These are phyloP conservation scores for Solanum etuberosum DNA, from an alignment of 257 asterid species.

Conservation along the genomic window DNA sequence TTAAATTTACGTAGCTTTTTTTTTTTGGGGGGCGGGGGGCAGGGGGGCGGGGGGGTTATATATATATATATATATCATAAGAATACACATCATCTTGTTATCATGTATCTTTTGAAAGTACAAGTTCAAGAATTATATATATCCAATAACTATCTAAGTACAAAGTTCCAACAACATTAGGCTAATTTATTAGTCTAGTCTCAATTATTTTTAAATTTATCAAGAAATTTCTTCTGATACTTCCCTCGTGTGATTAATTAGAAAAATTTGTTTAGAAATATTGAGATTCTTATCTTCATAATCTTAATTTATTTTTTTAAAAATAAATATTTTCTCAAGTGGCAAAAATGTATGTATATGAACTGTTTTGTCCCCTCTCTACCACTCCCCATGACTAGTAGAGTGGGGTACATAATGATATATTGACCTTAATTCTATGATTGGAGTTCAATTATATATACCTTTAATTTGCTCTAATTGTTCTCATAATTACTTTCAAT, in stretches of 20 bases:
- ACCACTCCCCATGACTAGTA: background rate
- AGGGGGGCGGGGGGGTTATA: background rate
- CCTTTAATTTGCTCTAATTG: background rate
- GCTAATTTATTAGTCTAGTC: background rate
- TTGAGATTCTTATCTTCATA: background rate
- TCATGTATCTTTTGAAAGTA: background rate
- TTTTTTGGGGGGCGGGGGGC: background rate
- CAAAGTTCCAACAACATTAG: background rate
- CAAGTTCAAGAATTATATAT: background rate
- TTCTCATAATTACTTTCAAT: background rate
- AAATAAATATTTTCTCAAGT: background rate
- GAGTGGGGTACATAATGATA: background rate
- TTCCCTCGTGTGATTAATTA: background rate
- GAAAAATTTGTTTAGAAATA: background rate
- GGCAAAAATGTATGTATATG: background rate
- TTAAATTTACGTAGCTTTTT: no score
- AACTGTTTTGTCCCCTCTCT: slow-evolving; percentile 6
- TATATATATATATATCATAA: no score
- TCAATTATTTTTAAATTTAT: background rate
- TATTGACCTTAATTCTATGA: background rate
- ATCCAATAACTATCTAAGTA: background rate
- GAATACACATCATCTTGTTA: background rate
- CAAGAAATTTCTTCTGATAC: background rate
- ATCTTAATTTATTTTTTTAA: background rate
- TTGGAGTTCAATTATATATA: background rate